A percentile compares a stretch with the other conserved stretches of the same genome.
These are phyloP conservation scores for Phaseolus lunatus DNA, from an alignment of 306 rosid species.

Conservation along the genomic window DNA sequence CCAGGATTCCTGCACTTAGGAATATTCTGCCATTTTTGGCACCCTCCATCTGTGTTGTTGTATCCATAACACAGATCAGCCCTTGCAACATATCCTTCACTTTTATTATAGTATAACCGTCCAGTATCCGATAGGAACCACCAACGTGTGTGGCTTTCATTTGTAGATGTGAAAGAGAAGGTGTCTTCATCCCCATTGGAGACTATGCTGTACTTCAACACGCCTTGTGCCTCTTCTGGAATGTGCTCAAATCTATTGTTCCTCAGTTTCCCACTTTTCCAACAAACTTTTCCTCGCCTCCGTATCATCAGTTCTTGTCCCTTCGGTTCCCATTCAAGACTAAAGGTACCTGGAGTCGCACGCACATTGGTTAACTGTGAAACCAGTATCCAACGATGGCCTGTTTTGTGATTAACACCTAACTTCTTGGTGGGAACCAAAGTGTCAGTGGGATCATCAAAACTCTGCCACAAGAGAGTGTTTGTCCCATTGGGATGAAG, in stretches of 20 bases:
- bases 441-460: neutral
- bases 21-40: too few relatives aligned
- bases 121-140: too few relatives aligned
- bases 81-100: too few relatives aligned
- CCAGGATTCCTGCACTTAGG: too few relatives aligned
- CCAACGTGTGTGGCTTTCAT: too few relatives aligned
- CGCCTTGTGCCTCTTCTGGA: neutral
- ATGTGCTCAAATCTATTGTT: constrained; percentile 1
- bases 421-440: neutral
- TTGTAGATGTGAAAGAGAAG: neutral
- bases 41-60: too few relatives aligned
- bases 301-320: neutral
- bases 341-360: neutral
- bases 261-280: constrained; percentile 15
- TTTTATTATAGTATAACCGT: too few relatives aligned
- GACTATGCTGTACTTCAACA: too few relatives aligned
- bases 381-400: neutral
- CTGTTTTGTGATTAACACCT: constrained; percentile 13
- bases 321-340: constrained; percentile 41
- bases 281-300: neutral
- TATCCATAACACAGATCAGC: too few relatives aligned
- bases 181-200: neutral
- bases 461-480: too few relatives aligned
- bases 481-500: neutral
- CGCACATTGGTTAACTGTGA: neutral